Evolutionary conservation across 495 filamentous ascomycete species (phyloP).

Genomic region (Penicillium alfredii): DNA sequence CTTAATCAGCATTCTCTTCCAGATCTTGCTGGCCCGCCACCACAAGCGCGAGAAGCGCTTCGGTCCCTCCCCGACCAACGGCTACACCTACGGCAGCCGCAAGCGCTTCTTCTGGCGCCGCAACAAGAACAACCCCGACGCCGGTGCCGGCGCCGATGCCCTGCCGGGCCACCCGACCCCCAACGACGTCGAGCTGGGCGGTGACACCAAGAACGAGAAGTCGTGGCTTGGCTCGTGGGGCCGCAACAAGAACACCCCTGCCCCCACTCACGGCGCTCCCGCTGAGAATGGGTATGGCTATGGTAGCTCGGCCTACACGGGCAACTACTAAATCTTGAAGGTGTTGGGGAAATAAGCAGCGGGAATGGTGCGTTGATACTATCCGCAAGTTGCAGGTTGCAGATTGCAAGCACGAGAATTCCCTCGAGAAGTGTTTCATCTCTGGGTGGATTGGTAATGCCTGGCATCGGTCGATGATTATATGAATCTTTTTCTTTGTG

Average conservation of each 20-base stretch:
- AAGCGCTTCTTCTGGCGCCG: constrained; percentile 46
- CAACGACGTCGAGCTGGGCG: constrained; percentile 30
- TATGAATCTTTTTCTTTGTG: constrained; percentile 15
- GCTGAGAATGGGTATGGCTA: constrained; percentile 24
- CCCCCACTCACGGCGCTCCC: constrained; percentile 2
- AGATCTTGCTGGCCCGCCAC: constrained; percentile 58
- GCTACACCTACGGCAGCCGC: constrained; percentile 65
- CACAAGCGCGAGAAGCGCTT: constrained; percentile 74
- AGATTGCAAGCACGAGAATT: too few species aligned
- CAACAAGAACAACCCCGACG: constrained; percentile 39
- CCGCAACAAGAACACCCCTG: constrained; percentile 22
- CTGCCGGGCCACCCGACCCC: constrained; percentile 36
- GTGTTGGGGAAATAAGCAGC: neutral
- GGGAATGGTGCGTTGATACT: too few species aligned
- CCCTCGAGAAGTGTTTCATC: too few species aligned
- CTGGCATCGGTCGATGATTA: constrained; percentile 16
- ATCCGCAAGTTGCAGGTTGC: too few species aligned
- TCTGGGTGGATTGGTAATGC: constrained; percentile 1
- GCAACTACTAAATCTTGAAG: constrained; percentile 23
- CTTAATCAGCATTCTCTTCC: constrained; percentile 56
- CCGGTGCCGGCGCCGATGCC: constrained; percentile 20
- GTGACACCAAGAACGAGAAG: constrained; percentile 21
- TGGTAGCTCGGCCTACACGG: constrained; percentile 37
- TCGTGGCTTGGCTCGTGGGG: constrained; percentile 17
- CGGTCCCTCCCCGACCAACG: constrained; percentile 70